These are phyloP conservation scores for Tranzscheliella williamsii DNA, from an alignment of 1,284 basidiomycete species.

Conservation along the genomic window DNA sequence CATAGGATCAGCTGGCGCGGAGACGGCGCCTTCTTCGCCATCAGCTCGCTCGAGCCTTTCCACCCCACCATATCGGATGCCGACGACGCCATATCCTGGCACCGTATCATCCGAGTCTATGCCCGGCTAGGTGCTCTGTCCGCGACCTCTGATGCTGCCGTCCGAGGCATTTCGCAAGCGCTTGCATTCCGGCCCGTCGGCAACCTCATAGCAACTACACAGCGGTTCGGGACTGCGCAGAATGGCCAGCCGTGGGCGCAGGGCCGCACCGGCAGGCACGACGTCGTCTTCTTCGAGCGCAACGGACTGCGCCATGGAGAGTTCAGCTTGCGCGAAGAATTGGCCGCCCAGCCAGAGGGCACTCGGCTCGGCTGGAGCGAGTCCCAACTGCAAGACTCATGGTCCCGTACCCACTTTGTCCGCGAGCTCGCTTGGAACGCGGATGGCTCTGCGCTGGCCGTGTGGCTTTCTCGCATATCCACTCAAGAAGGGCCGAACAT, in stretches of 20 bases:
- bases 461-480: constrained; percentile 70
- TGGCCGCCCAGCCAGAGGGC: constrained; percentile 55
- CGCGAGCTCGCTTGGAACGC: constrained; percentile 82
- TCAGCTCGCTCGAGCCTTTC: constrained; percentile 70
- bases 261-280: constrained; percentile 67
- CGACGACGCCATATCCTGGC: constrained; percentile 65
- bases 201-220: constrained; percentile 76
- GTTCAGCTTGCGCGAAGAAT: constrained; percentile 71
- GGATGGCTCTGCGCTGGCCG: constrained; percentile 80
- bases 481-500: background rate
- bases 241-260: constrained; percentile 57
- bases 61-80: constrained; percentile 1
- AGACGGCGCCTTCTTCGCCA: constrained; percentile 84
- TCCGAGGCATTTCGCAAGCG: constrained; percentile 78
- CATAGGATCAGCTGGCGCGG: constrained; percentile 89
- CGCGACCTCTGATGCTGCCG: constrained; percentile 76
- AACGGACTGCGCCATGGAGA: constrained; percentile 92
- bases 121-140: constrained; percentile 74
- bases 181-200: constrained; percentile 89
- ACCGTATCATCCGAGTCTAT: constrained; percentile 71
- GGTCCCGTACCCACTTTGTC: constrained; percentile 65
- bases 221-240: constrained; percentile 76
- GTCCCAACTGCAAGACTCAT: constrained; percentile 10
- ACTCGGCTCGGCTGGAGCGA: constrained; percentile 31
- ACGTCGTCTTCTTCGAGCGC: constrained; percentile 91